These are phyloP conservation scores for Eutypella sp. DNA, from an alignment of 2,329 filamentous ascomycete species.

Conservation along the genomic window DNA sequence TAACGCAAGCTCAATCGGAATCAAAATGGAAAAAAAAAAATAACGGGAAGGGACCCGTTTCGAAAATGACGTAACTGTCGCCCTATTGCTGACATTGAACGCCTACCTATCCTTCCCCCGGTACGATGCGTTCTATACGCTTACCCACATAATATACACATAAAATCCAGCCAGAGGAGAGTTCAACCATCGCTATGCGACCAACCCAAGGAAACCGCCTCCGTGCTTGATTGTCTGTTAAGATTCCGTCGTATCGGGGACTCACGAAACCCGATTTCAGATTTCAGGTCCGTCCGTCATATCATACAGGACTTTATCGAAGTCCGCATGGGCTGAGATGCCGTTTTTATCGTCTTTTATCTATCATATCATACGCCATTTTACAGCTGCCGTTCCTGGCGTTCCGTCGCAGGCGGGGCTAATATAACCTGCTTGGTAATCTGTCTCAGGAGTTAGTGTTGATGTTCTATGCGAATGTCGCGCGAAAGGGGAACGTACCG, in stretches of 20 bases:
- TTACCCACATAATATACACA: constrained; percentile 47
- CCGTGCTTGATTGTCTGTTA: constrained; percentile 14
- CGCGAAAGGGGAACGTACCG: constrained; percentile 56
- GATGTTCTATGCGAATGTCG: constrained; percentile 2
- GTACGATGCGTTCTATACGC: constrained; percentile 39
- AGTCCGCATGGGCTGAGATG: constrained; percentile 8
- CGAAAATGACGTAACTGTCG: constrained; percentile 22
- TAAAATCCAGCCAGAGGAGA: constrained; percentile 45
- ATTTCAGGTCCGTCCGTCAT: constrained; percentile 10
- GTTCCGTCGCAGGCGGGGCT: constrained; percentile 7
- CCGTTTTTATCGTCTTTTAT: background rate
- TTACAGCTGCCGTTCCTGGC: constrained; percentile 16
- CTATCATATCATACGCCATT: constrained; percentile 1
- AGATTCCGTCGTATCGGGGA: constrained; percentile 10
- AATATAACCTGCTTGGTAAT: constrained; percentile 24
- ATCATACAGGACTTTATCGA: constrained; percentile 22
- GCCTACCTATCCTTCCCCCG: constrained; percentile 28
- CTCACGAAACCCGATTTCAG: constrained; percentile 9
- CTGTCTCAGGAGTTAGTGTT: constrained; percentile 19
- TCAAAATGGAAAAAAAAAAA: too few relatives aligned
- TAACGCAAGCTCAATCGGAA: too few relatives aligned
- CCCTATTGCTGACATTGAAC: constrained; percentile 24
- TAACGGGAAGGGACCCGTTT: background rate
- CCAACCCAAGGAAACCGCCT: constrained; percentile 16
- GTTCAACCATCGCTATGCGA: constrained; percentile 44